phyloP scores from a whole-genome alignment of 352 stramenopile species.

The Elongisporangium anandrum region DNA sequence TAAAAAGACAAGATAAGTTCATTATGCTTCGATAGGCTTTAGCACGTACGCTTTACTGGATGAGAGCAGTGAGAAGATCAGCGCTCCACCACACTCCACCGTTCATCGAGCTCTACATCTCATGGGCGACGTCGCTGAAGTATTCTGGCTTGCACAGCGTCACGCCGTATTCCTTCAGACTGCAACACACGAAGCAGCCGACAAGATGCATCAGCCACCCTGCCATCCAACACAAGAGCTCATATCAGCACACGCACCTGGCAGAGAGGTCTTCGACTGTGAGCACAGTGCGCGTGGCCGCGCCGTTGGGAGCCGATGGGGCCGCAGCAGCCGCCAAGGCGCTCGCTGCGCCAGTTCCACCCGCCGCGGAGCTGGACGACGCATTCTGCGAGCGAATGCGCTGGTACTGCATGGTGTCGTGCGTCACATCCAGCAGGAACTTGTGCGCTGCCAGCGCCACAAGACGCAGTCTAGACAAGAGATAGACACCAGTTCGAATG shows the following conservation, averaged over 20 bases:
- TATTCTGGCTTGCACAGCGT: constrained; percentile 83
- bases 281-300: constrained; percentile 31
- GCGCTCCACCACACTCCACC: too few relatives aligned
- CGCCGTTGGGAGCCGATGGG: constrained; percentile 10
- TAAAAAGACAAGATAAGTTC: not conserved
- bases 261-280: constrained; percentile 74
- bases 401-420: constrained; percentile 80
- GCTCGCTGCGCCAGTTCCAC: constrained; percentile 1
- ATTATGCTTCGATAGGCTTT: not conserved
- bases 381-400: constrained; percentile 44
- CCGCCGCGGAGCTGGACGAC: constrained; percentile 4
- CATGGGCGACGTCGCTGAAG: constrained; percentile 51
- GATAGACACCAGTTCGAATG: not conserved
- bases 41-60: not conserved
- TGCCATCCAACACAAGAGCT: not conserved
- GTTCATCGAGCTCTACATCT: constrained; percentile 3
- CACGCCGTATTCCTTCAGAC: constrained; percentile 76
- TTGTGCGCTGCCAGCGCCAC: constrained; percentile 73
- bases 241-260: constrained; percentile 14
- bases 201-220: not conserved
- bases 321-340: constrained; percentile 6
- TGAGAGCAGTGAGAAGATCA: too few relatives aligned
- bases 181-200: too few relatives aligned
- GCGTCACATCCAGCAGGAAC: constrained; percentile 73
- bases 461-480: constrained; percentile 39